phyloP scores from a whole-genome alignment of 306 rosid species.

The Biancaea sappan region DNA sequence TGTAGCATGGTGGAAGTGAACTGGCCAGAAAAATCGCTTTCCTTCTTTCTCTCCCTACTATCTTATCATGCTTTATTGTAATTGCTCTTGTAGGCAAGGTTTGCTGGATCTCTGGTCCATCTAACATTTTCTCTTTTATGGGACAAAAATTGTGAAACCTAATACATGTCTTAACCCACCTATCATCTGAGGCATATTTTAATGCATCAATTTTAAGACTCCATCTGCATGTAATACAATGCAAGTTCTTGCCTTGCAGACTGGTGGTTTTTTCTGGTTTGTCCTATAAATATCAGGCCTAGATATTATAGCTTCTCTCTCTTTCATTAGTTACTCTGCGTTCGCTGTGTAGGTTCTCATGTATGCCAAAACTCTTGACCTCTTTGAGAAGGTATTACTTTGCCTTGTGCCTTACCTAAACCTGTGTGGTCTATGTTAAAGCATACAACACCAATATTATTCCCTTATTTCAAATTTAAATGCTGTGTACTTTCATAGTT shows the following conservation, averaged over 20 bases:
- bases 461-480: background rate
- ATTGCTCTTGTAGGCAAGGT: background rate
- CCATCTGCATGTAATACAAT: background rate
- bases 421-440: background rate
- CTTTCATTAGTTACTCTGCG: background rate
- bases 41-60: background rate
- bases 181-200: background rate
- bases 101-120: background rate
- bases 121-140: background rate
- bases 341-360: background rate
- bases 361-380: background rate
- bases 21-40: background rate
- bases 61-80: background rate
- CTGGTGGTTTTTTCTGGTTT: background rate
- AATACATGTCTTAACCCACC: background rate
- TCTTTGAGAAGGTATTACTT: background rate
- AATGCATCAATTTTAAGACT: slow-evolving; percentile 10
- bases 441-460: background rate
- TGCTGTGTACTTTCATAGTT: background rate
- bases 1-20: background rate
- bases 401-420: background rate
- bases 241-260: background rate
- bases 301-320: background rate
- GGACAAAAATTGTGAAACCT: slow-evolving; percentile 2
- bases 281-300: background rate